Conservation (phyloP, 371 early-diverging fungal species). For the Gilbertella persicaria region DNA sequence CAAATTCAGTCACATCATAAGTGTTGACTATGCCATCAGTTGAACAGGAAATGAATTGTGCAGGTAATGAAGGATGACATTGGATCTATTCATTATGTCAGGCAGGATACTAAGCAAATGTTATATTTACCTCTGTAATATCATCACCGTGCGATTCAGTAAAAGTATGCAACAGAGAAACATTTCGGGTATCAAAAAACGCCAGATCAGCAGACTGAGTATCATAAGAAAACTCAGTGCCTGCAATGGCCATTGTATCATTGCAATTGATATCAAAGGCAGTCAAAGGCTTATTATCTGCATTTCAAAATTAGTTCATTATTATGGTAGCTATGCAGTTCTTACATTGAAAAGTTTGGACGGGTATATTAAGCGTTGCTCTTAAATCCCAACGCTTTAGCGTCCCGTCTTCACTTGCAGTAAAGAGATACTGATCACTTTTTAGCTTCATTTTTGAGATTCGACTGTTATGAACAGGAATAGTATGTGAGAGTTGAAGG, state of each 20-base stretch:
- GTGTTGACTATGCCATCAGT: constrained; percentile 80
- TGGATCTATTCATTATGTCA: constrained; percentile 52
- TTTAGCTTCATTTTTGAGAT: constrained; percentile 66
- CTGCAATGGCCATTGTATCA: constrained; percentile 69
- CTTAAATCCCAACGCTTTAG: constrained; percentile 78
- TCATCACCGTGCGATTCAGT: constrained; percentile 90
- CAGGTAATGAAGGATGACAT: constrained; percentile 71
- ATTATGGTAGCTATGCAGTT: constrained; percentile 1
- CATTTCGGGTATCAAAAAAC: constrained; percentile 72
- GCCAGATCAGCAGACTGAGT: constrained; percentile 64
- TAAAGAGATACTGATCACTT: constrained; percentile 61
- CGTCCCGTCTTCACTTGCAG: constrained; percentile 63
- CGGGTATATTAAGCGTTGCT: constrained; percentile 34
- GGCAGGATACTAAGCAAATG: neutral
- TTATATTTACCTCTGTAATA: constrained; percentile 62
- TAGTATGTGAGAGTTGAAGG: constrained; percentile 43
- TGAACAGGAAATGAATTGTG: constrained; percentile 67
- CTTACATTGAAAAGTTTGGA: constrained; percentile 64
- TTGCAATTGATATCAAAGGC: constrained; percentile 71
- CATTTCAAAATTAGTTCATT: constrained; percentile 1
- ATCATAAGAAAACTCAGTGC: constrained; percentile 63
- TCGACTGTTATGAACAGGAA: constrained; percentile 54
- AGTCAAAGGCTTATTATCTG: constrained; percentile 58
- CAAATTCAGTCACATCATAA: constrained; percentile 68
- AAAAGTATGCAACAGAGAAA: constrained; percentile 56